Percentiles rank a stretch among this genome's conserved stretches.
phyloP scores from a whole-genome alignment of 169 alveolate species.

The Plasmodium gallinaceum region DNA sequence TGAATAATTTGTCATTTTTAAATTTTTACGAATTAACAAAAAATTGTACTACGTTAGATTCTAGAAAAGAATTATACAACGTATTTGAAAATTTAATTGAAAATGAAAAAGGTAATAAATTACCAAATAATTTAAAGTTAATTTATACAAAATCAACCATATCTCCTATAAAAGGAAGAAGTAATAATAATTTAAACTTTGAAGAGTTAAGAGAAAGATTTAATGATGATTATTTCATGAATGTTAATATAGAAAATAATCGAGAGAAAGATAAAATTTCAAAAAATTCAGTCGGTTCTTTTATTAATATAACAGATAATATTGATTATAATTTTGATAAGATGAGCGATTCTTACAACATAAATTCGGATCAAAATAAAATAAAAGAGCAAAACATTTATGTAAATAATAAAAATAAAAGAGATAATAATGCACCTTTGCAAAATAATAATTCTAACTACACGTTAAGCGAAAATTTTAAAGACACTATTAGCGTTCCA shows the following conservation, averaged over 20 bases:
- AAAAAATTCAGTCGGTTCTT: conserved; percentile 1
- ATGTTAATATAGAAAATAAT: conserved; percentile 21
- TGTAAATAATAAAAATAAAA: background rate
- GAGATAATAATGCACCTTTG: background rate
- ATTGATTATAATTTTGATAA: conserved; percentile 56
- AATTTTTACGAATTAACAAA: conserved; percentile 50
- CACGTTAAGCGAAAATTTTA: conserved; percentile 57
- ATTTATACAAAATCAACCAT: conserved; percentile 46
- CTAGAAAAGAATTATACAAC: conserved; percentile 54
- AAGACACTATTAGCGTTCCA: conserved; percentile 70
- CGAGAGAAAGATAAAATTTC: conserved; percentile 9
- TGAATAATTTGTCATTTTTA: conserved; percentile 19
- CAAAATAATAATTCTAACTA: conserved; percentile 4
- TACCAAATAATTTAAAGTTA: conserved; percentile 9
- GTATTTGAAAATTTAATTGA: conserved; percentile 27
- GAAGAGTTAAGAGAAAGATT: conserved; percentile 52
- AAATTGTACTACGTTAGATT: conserved; percentile 32
- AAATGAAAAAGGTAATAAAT: conserved; percentile 37
- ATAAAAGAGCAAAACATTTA: background rate
- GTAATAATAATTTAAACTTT: conserved; percentile 15
- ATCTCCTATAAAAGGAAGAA: conserved; percentile 3
- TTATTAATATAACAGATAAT: conserved; percentile 8
- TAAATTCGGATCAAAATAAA: conserved; percentile 18
- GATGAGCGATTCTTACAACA: conserved; percentile 22
- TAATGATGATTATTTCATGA: conserved; percentile 46